A percentile compares a stretch with the other conserved stretches of the same genome.
These are phyloP conservation scores for Scytalidium lignicola DNA, from an alignment of 2,329 filamentous ascomycete species.

Conservation along the genomic window DNA sequence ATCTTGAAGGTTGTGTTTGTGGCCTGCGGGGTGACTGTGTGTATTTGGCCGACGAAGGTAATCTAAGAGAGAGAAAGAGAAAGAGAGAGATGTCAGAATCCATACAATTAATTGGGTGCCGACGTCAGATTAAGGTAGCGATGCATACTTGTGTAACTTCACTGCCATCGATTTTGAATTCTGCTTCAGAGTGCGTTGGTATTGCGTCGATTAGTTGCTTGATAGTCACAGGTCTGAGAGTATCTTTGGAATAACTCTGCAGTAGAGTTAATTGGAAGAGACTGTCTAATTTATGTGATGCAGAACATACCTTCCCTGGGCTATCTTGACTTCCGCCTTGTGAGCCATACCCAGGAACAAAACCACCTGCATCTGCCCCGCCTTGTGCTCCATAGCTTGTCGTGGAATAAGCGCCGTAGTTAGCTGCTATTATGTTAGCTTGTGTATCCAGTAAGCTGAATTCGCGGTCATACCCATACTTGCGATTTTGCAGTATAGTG, in stretches of 20 bases:
- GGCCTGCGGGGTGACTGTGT: conserved; percentile 75
- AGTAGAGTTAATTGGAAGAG: conserved; percentile 2
- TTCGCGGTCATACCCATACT: conserved; percentile 12
- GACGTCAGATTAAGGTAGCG: not conserved
- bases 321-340: conserved; percentile 52
- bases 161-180: conserved; percentile 77
- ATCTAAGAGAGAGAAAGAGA: too few species aligned
- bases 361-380: conserved; percentile 57
- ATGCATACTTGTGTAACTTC: conserved; percentile 54
- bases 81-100: too few species aligned
- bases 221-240: conserved; percentile 87
- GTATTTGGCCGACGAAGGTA: conserved; percentile 86
- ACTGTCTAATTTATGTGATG: conserved; percentile 1
- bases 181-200: conserved; percentile 66
- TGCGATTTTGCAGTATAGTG: conserved; percentile 5
- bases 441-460: not conserved
- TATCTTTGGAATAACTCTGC: conserved; percentile 64
- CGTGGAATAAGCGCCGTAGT: conserved; percentile 23
- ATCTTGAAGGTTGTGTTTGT: conserved; percentile 91
- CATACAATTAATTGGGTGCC: not conserved
- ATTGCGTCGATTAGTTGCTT: conserved; percentile 87
- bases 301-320: conserved; percentile 39
- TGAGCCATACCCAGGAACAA: conserved; percentile 46
- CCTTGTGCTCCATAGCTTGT: conserved; percentile 42
- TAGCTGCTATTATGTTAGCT: conserved; percentile 17